These are phyloP conservation scores for Malassezia restricta DNA, from an alignment of 1,284 basidiomycete genomes.

Conservation along the genomic window DNA sequence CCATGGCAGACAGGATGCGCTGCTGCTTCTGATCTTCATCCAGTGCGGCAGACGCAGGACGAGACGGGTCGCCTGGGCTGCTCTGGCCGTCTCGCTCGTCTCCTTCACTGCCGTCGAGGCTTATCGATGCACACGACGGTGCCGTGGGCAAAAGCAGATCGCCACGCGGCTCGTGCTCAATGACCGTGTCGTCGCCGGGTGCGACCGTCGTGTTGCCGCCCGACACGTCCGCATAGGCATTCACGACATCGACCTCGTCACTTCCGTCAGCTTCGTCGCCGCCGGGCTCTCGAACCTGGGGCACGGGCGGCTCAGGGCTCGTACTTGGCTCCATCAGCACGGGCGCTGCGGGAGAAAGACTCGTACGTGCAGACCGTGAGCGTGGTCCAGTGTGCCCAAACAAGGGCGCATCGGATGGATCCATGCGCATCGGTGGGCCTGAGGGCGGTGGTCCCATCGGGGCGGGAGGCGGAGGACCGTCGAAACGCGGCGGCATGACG, in stretches of 20 bases:
- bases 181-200: constrained; percentile 7
- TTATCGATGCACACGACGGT: not conserved
- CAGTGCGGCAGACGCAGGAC: not conserved
- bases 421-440: not conserved
- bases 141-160: not conserved
- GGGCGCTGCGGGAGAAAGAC: not conserved
- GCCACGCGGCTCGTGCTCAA: constrained; percentile 1
- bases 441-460: not conserved
- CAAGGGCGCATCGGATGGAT: not conserved
- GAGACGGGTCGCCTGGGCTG: too few species aligned
- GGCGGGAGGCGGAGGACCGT: too few species aligned
- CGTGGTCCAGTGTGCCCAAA: not conserved
- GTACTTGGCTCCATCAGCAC: not conserved
- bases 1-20: constrained; percentile 10
- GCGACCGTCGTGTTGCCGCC: not conserved
- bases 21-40: constrained; percentile 8
- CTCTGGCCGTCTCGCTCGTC: not conserved
- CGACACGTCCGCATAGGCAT: constrained; percentile 1
- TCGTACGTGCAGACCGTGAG: not conserved
- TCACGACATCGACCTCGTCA: not conserved
- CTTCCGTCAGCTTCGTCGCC: not conserved
- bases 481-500: not conserved
- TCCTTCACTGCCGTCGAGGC: not conserved
- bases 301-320: not conserved
- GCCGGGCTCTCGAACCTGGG: not conserved